Evolutionary conservation across 495 filamentous ascomycete species (phyloP).

Genomic region (Aspergillus egyptiacus): DNA sequence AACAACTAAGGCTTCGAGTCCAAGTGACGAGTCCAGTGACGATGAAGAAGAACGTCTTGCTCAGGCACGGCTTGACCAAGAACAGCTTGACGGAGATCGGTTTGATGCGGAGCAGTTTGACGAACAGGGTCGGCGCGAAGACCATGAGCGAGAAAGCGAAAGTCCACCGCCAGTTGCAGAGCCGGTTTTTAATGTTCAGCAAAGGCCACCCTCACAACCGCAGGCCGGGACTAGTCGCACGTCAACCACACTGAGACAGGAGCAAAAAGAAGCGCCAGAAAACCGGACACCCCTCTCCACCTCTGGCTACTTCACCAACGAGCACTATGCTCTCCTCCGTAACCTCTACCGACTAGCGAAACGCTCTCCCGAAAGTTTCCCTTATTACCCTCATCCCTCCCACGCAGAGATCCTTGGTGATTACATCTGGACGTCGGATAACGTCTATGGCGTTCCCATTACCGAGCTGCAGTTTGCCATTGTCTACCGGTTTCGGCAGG

Average conservation of each 20-base stretch:
- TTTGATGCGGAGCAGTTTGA: neutral
- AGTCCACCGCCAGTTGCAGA: neutral
- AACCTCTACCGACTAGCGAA: constrained; percentile 39
- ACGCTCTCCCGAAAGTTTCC: constrained; percentile 33
- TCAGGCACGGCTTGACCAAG: too few species aligned
- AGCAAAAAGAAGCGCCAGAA: constrained; percentile 11
- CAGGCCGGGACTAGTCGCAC: neutral
- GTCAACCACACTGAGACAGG: neutral
- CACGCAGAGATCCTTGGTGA: constrained; percentile 41
- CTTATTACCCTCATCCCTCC: constrained; percentile 32
- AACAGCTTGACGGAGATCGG: too few species aligned
- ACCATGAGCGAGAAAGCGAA: neutral
- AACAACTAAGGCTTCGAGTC: neutral
- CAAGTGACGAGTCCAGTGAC: neutral
- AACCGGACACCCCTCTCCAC: constrained; percentile 24
- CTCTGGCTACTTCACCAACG: constrained; percentile 43
- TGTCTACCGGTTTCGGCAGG: constrained; percentile 40
- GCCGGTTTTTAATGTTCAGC: neutral
- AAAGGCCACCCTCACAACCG: neutral
- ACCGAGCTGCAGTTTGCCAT: constrained; percentile 44
- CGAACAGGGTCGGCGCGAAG: neutral
- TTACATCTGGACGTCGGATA: constrained; percentile 44
- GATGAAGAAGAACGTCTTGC: constrained; percentile 9
- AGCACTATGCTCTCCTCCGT: constrained; percentile 38
- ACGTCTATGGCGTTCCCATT: constrained; percentile 38